Evolutionary conservation across 2,329 filamentous ascomycete species (phyloP), one percentile per base, ranked within the genome.

Genomic region (Apiospora arundinis): DNA sequence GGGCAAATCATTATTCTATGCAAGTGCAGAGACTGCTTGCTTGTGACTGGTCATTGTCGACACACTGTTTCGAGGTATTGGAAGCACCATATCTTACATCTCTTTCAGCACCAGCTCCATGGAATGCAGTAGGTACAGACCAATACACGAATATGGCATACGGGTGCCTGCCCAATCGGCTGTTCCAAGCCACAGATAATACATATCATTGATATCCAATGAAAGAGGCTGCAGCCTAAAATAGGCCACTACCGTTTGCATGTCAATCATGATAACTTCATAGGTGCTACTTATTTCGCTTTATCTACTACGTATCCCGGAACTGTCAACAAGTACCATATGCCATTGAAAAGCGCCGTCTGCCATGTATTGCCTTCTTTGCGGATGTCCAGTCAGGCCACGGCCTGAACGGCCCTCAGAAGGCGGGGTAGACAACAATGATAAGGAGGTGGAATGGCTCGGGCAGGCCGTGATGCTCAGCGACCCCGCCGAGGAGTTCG

Each of bases 401-500:
- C 63, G 37, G n/a, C 68, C 67, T n/a, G 25, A 21, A 2, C 12
- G 14, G n/a, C 46, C 49, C 4, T 18, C 63, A 11, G 42, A 46
- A 12, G 70, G 40, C 14, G 66, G 25, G 52, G 52, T 60, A 21
- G 14, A 32, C 14, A 14, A 21, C 5, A 23, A 52, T 11, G n/a
- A 25, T 5, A 5, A 23, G 6, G 25, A 21, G 2, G 18, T 21
- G 28, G 4, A 56, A 23, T 76, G 74, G 76, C 73, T 72, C 70
- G 42, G 65, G 1, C 45, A 73, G 12, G 70, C 69, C 12, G 67
- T 76, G 28, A 67, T 77, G 1, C 73, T 77, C 32, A 74, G 71
- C 52, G 74, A 76, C 65, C 74, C 74, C 14, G 70, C 52, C 8
- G 46, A 69, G 14, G 73, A 76, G 69, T 75, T 76, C 23, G 75